phyloP scores from a whole-genome alignment of 2,329 filamentous ascomycete genomes.

The Neodidymelliopsis sp. region DNA sequence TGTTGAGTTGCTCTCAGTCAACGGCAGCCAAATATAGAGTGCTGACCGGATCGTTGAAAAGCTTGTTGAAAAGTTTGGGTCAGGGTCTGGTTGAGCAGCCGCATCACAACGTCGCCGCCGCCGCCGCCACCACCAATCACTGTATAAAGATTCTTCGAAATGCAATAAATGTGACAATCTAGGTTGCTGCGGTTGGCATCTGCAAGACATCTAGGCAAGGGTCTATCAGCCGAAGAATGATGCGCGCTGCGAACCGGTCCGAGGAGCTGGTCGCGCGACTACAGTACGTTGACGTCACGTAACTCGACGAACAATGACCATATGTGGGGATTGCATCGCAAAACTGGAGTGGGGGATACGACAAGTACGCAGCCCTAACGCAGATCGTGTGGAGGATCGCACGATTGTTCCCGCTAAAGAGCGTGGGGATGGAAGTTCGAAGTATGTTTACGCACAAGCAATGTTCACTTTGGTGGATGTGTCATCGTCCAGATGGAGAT shows the following conservation, averaged over 20 bases:
- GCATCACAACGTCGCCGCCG: not conserved
- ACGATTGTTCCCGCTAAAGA: not conserved
- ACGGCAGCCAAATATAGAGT: constrained; percentile 19
- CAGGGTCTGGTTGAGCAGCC: constrained; percentile 9
- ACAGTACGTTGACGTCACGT: constrained; percentile 5
- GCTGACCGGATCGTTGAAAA: constrained; percentile 12
- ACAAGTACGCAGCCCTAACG: not conserved
- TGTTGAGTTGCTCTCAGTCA: constrained; percentile 11
- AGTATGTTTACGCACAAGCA: no score
- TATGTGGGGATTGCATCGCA: constrained; percentile 6
- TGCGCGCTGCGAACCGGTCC: not conserved
- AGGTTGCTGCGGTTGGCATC: no score
- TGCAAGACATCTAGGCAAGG: not conserved
- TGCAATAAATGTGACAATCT: no score
- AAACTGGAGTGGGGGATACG: not conserved
- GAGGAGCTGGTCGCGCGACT: no score
- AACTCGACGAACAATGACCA: not conserved
- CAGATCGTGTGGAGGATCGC: constrained; percentile 11
- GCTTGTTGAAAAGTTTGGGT: constrained; percentile 11
- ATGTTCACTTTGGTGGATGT: no score
- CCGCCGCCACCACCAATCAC: constrained; percentile 18
- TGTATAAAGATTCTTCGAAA: not conserved
- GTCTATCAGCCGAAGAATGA: no score
- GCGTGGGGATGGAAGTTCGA: not conserved
- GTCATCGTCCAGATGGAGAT: no score